Evolutionary conservation across 1,284 basidiomycete species (phyloP), one percentile per base, ranked within the genome.

Genomic region (Heimioporus retisporus): DNA sequence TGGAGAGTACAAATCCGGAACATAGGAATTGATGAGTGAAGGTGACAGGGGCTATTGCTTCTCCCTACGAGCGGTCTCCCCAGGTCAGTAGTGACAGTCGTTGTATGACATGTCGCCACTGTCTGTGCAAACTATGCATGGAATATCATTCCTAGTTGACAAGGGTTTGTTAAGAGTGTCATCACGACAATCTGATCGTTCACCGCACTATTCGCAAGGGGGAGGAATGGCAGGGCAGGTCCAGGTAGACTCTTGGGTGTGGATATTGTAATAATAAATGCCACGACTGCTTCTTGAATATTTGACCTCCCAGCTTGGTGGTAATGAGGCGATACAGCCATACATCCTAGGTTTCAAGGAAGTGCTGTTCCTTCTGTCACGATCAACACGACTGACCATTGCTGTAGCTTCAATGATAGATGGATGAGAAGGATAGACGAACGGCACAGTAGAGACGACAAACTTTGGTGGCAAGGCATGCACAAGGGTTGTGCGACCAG

Each of bases 381-480:
- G 75, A 63, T 78, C 77, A 79, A 62, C 74, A 79, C 61, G 81
- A 71, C 83, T 82, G 42, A 84, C 85, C 84, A 91, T 90, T 57
- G 87, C 84, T 66, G 88, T 88, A 67, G 87, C 87, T 76, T 85
- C 85, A 72, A 86, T 86, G 70, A 86, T 82, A 69, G 84, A 85
- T 62, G 84, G 82, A 72, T 88, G 85, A 73, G 88, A 84, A 60
- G 87, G 84, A 64, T 86, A 85, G 56, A 88, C 77, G 73, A 85
- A 87, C 59, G 88, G 84, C 35, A 88, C 83, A 65, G 76, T 83
- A 60, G 85, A 81, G 50, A 85, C 82, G 55, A 88, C 81, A 46
- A 92, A 92, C 77, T 93, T 93, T 5, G 92, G 88, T 28, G 92
- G 92, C 21, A 93, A 83, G 23, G 90, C 90, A 73, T 93, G 92